These are phyloP conservation scores for Tulasnella sp. DNA, from an alignment of 768 basidiomycete species.

Conservation along the genomic window DNA sequence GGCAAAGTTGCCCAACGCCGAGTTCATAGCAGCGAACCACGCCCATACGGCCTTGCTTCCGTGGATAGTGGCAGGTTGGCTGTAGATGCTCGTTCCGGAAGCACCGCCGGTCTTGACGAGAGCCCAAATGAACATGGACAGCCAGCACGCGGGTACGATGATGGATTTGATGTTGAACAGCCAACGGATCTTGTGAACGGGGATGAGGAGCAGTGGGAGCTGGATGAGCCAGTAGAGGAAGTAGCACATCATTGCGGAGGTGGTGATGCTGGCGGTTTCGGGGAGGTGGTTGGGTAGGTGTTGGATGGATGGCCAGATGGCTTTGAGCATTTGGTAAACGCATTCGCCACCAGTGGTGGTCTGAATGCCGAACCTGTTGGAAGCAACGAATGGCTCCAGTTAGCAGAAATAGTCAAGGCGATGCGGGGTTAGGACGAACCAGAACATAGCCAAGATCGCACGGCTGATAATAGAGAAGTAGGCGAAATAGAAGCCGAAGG, in stretches of 20 bases:
- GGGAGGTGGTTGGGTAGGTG: slow-evolving; percentile 63
- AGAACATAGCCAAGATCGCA: slow-evolving; percentile 72
- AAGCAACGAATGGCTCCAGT: slow-evolving; percentile 49
- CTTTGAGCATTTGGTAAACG: slow-evolving; percentile 76
- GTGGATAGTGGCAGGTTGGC: slow-evolving; percentile 48
- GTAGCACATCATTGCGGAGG: slow-evolving; percentile 65
- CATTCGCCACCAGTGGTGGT: slow-evolving; percentile 31
- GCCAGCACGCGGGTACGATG: slow-evolving; percentile 60
- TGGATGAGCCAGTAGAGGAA: slow-evolving; percentile 75
- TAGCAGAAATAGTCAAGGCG: neutral
- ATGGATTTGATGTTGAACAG: slow-evolving; percentile 68
- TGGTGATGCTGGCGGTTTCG: slow-evolving; percentile 55
- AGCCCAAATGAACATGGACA: slow-evolving; percentile 77
- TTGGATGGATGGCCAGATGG: slow-evolving; percentile 73
- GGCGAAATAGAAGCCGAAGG: slow-evolving; percentile 86
- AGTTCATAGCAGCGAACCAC: slow-evolving; percentile 74
- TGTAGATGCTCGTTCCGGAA: slow-evolving; percentile 52
- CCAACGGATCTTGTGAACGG: slow-evolving; percentile 72
- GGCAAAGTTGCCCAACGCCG: slow-evolving; percentile 66
- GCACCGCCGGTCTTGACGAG: slow-evolving; percentile 55
- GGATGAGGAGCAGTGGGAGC: slow-evolving; percentile 69
- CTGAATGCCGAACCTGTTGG: slow-evolving; percentile 41
- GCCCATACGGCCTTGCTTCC: slow-evolving; percentile 66
- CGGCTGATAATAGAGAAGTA: slow-evolving; percentile 81
- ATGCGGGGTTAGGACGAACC: slow-evolving; percentile 41